phyloP scores from a whole-genome alignment of 192 early-diverging fungal species.

The Linnemannia exigua region DNA sequence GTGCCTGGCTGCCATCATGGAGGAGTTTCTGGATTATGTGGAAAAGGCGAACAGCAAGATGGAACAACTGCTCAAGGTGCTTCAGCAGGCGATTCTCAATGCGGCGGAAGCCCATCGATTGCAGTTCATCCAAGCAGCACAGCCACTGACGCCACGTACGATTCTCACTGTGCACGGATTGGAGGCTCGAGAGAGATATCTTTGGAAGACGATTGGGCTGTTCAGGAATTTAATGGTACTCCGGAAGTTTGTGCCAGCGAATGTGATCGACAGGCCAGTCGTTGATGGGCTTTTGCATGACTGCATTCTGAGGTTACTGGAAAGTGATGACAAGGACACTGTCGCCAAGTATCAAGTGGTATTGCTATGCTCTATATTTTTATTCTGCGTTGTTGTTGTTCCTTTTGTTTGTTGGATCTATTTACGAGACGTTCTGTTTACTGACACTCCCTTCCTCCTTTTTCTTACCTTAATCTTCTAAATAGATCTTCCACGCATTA shows the following conservation, averaged over 20 bases:
- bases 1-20: slow-evolving; percentile 39
- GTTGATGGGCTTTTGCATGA: slow-evolving; percentile 52
- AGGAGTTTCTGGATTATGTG: slow-evolving; percentile 52
- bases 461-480: neutral
- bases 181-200: slow-evolving; percentile 30
- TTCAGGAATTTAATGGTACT: slow-evolving; percentile 48
- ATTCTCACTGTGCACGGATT: slow-evolving; percentile 33
- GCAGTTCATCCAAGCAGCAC: slow-evolving; percentile 47
- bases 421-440: neutral
- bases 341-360: slow-evolving; percentile 52
- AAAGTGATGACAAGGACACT: slow-evolving; percentile 50
- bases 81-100: slow-evolving; percentile 17
- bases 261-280: slow-evolving; percentile 26
- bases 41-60: slow-evolving; percentile 53
- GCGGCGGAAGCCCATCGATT: slow-evolving; percentile 36
- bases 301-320: slow-evolving; percentile 48
- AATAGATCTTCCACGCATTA: slow-evolving; percentile 48
- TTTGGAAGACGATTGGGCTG: slow-evolving; percentile 50
- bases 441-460: neutral
- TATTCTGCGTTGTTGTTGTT: neutral
- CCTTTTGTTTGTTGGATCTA: neutral
- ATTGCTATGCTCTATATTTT: neutral
- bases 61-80: slow-evolving; percentile 40
- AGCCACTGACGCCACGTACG: slow-evolving; percentile 42
- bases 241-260: slow-evolving; percentile 35